phyloP scores from a whole-genome alignment of 345 rosid genomes.

The Pugionium cornutum region DNA sequence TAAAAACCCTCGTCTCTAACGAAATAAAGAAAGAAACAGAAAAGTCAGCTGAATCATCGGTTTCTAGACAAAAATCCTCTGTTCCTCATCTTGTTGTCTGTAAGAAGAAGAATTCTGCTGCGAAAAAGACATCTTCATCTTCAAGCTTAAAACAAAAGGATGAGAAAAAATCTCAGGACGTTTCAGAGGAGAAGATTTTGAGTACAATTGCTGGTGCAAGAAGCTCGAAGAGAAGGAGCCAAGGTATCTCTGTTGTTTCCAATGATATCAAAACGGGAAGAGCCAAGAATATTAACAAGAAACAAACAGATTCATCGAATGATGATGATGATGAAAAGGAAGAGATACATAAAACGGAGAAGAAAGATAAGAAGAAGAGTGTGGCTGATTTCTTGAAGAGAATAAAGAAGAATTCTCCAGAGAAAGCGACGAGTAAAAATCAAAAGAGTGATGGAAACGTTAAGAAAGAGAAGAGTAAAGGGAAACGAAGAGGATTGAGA shows the following conservation, averaged over 20 bases:
- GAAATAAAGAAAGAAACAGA: constrained; percentile 40
- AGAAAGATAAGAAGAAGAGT: constrained; percentile 59
- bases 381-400: constrained; percentile 71
- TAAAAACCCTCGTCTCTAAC: constrained; percentile 46
- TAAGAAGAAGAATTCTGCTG: constrained; percentile 54
- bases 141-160: constrained; percentile 40
- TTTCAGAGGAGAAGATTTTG: constrained; percentile 47
- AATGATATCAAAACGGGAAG: constrained; percentile 27
- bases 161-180: constrained; percentile 34
- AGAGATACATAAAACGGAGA: constrained; percentile 42
- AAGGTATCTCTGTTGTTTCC: constrained; percentile 18
- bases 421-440: constrained; percentile 43
- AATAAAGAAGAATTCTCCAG: constrained; percentile 54
- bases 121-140: constrained; percentile 46
- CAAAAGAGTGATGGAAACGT: constrained; percentile 28
- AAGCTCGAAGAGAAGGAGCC: constrained; percentile 61
- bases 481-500: constrained; percentile 46
- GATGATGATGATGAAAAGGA: constrained; percentile 26
- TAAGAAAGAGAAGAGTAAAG: constrained; percentile 32
- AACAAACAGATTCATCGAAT: constrained; percentile 25
- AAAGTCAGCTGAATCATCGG: constrained; percentile 38
- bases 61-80: constrained; percentile 46
- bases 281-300: constrained; percentile 19
- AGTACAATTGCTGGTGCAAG: constrained; percentile 44
- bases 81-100: constrained; percentile 54